Percentiles rank a stretch among this genome's conserved stretches.
phyloP scores from a whole-genome alignment of 73 alveolate genomes.

The Tetrahymena thermophila region DNA sequence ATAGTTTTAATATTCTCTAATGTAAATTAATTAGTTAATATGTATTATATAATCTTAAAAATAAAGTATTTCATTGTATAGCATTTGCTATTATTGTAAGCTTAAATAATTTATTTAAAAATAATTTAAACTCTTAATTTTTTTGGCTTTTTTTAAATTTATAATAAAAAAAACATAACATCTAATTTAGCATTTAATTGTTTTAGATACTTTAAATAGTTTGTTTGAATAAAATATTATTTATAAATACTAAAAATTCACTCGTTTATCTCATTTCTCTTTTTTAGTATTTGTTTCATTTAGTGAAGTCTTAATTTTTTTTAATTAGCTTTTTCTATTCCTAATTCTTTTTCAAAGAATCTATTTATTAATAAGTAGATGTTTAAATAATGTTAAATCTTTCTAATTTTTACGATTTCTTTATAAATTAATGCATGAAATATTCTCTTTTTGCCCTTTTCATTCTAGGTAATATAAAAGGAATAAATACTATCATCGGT shows the following conservation, averaged over 20 bases:
- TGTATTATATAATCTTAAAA: too few species aligned
- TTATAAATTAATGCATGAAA: background rate
- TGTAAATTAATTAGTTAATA: too few species aligned
- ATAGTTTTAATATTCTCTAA: too few species aligned
- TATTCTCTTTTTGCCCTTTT: background rate
- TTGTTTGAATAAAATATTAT: background rate
- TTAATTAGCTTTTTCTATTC: background rate
- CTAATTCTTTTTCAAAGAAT: background rate
- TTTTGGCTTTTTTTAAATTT: too few species aligned
- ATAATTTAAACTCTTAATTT: too few species aligned
- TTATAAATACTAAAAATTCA: background rate
- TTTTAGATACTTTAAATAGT: background rate
- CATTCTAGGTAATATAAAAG: background rate
- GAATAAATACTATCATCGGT: background rate
- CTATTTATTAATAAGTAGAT: background rate
- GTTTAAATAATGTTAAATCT: background rate
- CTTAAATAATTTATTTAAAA: too few species aligned
- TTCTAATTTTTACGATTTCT: background rate
- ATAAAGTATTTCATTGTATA: too few species aligned
- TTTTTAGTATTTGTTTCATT: background rate
- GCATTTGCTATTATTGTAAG: too few species aligned
- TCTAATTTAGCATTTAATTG: too few species aligned
- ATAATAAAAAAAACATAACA: too few species aligned
- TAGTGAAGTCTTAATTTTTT: background rate
- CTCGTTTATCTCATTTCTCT: background rate